Evolutionary conservation across 768 basidiomycete genomes (phyloP), one percentile per base, ranked within the genome.

Genomic region (Russula foetens): DNA sequence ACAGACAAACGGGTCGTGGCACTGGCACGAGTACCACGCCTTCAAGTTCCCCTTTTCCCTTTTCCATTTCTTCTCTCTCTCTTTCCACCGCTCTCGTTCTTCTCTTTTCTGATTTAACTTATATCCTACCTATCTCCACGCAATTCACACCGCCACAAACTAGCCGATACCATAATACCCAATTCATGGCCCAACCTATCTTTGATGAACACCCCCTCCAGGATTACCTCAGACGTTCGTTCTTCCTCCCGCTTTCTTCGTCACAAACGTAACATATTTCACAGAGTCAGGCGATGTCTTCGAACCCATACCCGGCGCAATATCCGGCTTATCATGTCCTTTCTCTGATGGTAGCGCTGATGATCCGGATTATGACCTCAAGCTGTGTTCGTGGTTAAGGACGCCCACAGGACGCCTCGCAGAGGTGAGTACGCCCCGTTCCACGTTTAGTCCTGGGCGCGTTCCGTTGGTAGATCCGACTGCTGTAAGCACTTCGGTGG

Each of bases 211-310:
- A 66, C 41, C 65, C 65, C 1, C 63, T 66, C 11, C 59, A 52
- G 35, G 56, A 54, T 33, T 66, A 66, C 44, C 65, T 66, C 31
- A 53, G 53, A 21, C 65, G 65, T 66, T 43, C 21, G 65, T 59
- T 19, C 51, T 35, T 53, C 17, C 12, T 26, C 50, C 5, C n/a
- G 19, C 51, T 9, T 41, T 26, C 43, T 17, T 12, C 31, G 29
- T 58, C 53, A 43, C 35, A 15, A n/a, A n/a, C 28, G 1, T 23
- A 21, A 26, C 31, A 9, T 8, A 12, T 29, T 44, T 39, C 54
- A 43, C 53, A 66, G 65, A 64, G 62, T 58, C 65, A 28, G 65
- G 65, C 44, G 65, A 66, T 26, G 53, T 41, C 35, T 53, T 64
- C 21, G 59, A 66, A 17, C 59, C 56, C 11, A 66, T 66, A 38